phyloP scores from a whole-genome alignment of 805 yeast genomes.

The Sugiyamaella marilandica region DNA sequence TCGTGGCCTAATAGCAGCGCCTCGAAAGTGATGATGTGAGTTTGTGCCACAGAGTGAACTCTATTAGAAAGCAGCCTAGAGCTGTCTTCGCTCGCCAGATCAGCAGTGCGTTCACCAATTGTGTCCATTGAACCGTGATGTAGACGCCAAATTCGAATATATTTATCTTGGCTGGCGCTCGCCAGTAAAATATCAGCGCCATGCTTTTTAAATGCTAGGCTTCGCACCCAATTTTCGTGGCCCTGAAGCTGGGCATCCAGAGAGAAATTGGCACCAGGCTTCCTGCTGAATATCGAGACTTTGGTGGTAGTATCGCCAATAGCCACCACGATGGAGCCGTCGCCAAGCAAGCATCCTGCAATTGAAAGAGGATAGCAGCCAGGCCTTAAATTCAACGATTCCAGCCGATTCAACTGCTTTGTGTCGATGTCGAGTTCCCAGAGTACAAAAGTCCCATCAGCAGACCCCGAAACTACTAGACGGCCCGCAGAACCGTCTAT shows the following conservation, averaged over 20 bases:
- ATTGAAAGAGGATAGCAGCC: slow-evolving; percentile 29
- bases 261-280: slow-evolving; percentile 22
- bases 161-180: slow-evolving; percentile 88
- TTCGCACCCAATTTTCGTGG: slow-evolving; percentile 94
- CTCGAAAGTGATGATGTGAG: slow-evolving; percentile 67
- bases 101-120: slow-evolving; percentile 46
- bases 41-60: slow-evolving; percentile 52
- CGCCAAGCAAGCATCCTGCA: slow-evolving; percentile 18
- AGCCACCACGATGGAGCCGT: slow-evolving; percentile 24
- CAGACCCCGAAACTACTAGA: slow-evolving; percentile 57
- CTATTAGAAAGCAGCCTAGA: slow-evolving; percentile 55
- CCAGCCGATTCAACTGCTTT: slow-evolving; percentile 12
- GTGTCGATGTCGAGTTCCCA: slow-evolving; percentile 38
- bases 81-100: slow-evolving; percentile 43
- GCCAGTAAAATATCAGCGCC: slow-evolving; percentile 56
- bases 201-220: slow-evolving; percentile 52
- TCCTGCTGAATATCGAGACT: slow-evolving; percentile 48
- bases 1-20: slow-evolving; percentile 97
- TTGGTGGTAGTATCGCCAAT: slow-evolving; percentile 36
- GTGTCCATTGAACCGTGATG: slow-evolving; percentile 19
- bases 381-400: slow-evolving; percentile 8
- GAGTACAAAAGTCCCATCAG: slow-evolving; percentile 53
- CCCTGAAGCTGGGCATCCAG: slow-evolving; percentile 64
- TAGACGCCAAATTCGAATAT: slow-evolving; percentile 85
- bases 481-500: slow-evolving; percentile 18